phyloP scores from a whole-genome alignment of 257 asterid genomes.

The Gardenia jasminoides region DNA sequence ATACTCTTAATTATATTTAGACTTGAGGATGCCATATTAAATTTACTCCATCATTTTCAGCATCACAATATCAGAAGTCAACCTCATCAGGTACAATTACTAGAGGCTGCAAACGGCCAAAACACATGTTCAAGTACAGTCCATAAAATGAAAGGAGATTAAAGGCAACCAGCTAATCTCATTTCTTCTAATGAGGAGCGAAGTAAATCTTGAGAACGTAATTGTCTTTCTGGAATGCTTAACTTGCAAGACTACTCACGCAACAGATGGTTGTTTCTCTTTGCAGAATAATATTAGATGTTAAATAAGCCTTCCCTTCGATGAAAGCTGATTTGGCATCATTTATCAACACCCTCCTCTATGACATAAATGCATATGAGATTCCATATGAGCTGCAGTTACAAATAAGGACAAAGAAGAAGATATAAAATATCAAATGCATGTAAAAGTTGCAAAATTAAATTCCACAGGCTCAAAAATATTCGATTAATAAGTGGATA shows the following conservation, averaged over 20 bases:
- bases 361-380: conserved; percentile 5
- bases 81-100: background rate
- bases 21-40: too few species aligned
- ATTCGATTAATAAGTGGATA: background rate
- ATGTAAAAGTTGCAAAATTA: background rate
- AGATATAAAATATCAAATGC: background rate
- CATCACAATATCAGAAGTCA: background rate
- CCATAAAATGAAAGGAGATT: too few species aligned
- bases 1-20: too few species aligned
- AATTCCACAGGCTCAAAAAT: background rate
- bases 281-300: conserved; percentile 52
- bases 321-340: conserved; percentile 59
- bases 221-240: conserved; percentile 14
- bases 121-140: background rate
- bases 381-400: background rate
- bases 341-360: conserved; percentile 63
- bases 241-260: conserved; percentile 39
- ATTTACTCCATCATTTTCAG: too few species aligned
- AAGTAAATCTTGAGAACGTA: background rate
- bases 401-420: background rate
- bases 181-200: background rate
- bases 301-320: conserved; percentile 58
- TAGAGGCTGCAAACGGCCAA: conserved; percentile 7
- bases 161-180: background rate
- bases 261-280: conserved; percentile 44